Evolutionary conservation across 441 rosid species (phyloP).

Genomic region (Adansonia grandidieri): DNA sequence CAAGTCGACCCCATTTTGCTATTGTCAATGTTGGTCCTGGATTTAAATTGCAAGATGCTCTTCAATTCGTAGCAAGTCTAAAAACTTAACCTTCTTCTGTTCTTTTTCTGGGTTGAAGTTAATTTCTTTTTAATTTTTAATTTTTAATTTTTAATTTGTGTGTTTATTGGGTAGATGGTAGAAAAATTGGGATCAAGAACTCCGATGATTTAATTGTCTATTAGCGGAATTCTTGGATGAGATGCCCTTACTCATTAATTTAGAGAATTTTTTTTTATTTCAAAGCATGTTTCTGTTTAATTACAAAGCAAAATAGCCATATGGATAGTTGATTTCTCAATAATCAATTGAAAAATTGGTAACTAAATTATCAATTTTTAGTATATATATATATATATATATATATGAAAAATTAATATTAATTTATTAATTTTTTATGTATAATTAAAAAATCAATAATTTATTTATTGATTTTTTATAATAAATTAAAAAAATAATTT

Average conservation of each 20-base stretch:
- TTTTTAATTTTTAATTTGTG: conserved; percentile 3
- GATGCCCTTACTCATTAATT: conserved; percentile 54
- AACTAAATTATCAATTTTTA: too few species aligned
- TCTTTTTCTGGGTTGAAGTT: not conserved
- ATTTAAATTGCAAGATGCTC: conserved; percentile 32
- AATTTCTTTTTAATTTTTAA: not conserved
- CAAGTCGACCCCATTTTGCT: conserved; percentile 81
- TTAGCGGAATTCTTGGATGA: conserved; percentile 64
- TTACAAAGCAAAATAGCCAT: too few species aligned
- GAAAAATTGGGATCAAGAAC: conserved; percentile 55
- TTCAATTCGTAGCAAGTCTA: conserved; percentile 44
- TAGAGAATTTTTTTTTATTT: conserved; percentile 51
- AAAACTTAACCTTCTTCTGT: not conserved
- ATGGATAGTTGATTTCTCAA: too few species aligned
- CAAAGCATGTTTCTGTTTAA: too few species aligned
- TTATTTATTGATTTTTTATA: too few species aligned
- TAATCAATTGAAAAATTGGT: too few species aligned
- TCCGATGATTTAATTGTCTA: conserved; percentile 59
- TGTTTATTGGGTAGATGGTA: conserved; percentile 42
- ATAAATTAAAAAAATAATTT: too few species aligned
- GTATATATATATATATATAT: too few species aligned
- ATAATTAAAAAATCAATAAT: too few species aligned
- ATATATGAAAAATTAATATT: too few species aligned
- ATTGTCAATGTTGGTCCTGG: conserved; percentile 53
- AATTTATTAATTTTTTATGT: too few species aligned